These are phyloP conservation scores for Fusarium mundagurra DNA, from an alignment of 2,329 filamentous ascomycete genomes.

Conservation along the genomic window DNA sequence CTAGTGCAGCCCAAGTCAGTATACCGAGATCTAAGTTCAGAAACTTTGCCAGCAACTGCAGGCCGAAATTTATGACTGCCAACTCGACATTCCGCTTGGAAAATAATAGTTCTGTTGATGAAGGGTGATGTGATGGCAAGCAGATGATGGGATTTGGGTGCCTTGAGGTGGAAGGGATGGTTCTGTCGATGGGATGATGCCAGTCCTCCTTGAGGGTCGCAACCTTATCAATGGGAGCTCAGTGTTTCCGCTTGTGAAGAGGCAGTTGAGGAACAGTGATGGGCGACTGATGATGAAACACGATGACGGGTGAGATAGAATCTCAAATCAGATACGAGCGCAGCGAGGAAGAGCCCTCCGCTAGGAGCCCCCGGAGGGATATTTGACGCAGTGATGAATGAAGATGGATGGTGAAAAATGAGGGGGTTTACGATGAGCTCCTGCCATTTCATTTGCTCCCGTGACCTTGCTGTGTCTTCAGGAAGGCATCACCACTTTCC, in stretches of 20 bases:
- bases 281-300: neutral
- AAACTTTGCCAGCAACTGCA: neutral
- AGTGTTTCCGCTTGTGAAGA: neutral
- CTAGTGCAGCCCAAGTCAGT: neutral
- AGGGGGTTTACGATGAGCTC: neutral
- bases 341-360: neutral
- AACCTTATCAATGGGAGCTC: neutral
- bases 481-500: neutral
- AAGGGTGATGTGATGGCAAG: neutral
- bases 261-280: neutral
- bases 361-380: neutral
- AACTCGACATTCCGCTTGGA: neutral
- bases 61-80: fast-evolving
- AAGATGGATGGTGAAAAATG: neutral
- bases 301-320: neutral
- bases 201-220: too few species aligned
- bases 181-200: neutral
- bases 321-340: neutral
- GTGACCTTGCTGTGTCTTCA: neutral
- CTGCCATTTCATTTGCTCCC: neutral
- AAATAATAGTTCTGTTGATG: neutral
- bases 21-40: too few species aligned
- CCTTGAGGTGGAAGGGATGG: neutral
- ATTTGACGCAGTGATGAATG: neutral
- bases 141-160: neutral